Conservation (phyloP, 192 early-diverging fungal species). For the Entophlyctis luteolus region DNA sequence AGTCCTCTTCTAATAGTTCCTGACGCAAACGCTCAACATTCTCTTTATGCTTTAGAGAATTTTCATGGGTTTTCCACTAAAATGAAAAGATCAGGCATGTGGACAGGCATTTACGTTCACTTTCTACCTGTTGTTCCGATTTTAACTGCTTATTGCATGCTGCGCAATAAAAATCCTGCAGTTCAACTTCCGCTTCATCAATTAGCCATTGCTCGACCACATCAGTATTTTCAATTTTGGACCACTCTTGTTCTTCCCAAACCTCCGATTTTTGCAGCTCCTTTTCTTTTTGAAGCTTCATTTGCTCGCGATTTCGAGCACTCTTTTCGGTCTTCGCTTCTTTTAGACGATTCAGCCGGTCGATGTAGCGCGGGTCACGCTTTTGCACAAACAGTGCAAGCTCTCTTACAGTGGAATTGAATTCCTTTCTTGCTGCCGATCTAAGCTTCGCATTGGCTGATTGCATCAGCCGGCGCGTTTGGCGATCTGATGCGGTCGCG, state of each 20-base stretch:
- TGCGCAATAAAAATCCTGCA: slow-evolving; percentile 71
- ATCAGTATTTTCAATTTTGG: slow-evolving; percentile 30
- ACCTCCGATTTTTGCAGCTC: slow-evolving; percentile 27
- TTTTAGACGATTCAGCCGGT: slow-evolving; percentile 54
- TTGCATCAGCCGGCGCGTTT: slow-evolving; percentile 78
- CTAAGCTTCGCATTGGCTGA: slow-evolving; percentile 84
- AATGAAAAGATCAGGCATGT: background rate
- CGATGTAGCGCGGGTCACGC: slow-evolving; percentile 86
- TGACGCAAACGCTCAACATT: slow-evolving; percentile 69
- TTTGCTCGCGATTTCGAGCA: slow-evolving; percentile 61
- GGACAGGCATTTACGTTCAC: background rate
- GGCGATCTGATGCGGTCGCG: slow-evolving; percentile 77
- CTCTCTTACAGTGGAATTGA: slow-evolving; percentile 46
- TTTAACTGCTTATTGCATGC: slow-evolving; percentile 89
- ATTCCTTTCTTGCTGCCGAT: slow-evolving; percentile 58
- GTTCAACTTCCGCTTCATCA: slow-evolving; percentile 25
- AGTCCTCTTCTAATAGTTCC: slow-evolving; percentile 57
- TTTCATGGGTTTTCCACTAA: slow-evolving; percentile 80
- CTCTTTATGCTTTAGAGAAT: slow-evolving; percentile 81
- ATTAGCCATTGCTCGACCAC: too few species aligned
- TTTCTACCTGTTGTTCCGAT: slow-evolving; percentile 52
- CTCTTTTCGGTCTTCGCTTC: slow-evolving; percentile 42
- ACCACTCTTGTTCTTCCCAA: slow-evolving; percentile 34
- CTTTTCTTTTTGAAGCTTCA: slow-evolving; percentile 48
- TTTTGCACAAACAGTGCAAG: slow-evolving; percentile 76